phyloP scores from a whole-genome alignment of 176 grass and related monocot genomes.

The Rhynchospora breviuscula region DNA sequence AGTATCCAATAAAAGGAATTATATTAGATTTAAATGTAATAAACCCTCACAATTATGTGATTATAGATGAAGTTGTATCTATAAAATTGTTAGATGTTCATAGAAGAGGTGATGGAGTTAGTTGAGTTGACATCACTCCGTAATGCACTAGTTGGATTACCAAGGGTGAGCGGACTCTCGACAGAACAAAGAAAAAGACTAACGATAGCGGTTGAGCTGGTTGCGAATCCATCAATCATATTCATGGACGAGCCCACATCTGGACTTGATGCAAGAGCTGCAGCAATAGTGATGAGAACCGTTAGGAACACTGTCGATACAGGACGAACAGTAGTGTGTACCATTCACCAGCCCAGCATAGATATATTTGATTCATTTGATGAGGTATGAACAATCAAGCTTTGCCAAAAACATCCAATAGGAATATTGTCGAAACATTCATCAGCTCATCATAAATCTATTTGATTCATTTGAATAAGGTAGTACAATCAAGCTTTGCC shows the following conservation, averaged over 20 bases:
- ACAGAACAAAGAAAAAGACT: conserved; percentile 45
- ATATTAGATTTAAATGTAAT: background rate
- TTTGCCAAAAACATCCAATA: background rate
- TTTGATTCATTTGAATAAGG: background rate
- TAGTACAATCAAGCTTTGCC: too few species aligned
- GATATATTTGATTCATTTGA: conserved; percentile 60
- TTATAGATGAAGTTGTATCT: background rate
- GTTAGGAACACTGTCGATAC: conserved; percentile 48
- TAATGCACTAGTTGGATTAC: conserved; percentile 33
- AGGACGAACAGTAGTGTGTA: conserved; percentile 51
- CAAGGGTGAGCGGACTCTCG: conserved; percentile 38
- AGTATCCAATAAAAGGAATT: background rate
- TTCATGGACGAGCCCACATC: conserved; percentile 61
- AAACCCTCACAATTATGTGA: background rate
- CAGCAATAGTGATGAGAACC: conserved; percentile 48
- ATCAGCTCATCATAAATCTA: background rate
- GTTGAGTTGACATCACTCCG: conserved; percentile 37
- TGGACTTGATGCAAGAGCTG: conserved; percentile 48
- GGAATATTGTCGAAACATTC: background rate
- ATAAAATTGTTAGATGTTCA: conserved; percentile 30
- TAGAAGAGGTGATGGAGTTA: conserved; percentile 46
- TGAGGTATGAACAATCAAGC: conserved; percentile 29
- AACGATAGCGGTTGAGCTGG: conserved; percentile 46
- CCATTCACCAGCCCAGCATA: conserved; percentile 54
- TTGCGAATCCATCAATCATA: conserved; percentile 48